Evolutionary conservation across 2,329 filamentous ascomycete genomes (phyloP), one percentile per base, ranked within the genome.

Genomic region (Hypomyces perniciosus): DNA sequence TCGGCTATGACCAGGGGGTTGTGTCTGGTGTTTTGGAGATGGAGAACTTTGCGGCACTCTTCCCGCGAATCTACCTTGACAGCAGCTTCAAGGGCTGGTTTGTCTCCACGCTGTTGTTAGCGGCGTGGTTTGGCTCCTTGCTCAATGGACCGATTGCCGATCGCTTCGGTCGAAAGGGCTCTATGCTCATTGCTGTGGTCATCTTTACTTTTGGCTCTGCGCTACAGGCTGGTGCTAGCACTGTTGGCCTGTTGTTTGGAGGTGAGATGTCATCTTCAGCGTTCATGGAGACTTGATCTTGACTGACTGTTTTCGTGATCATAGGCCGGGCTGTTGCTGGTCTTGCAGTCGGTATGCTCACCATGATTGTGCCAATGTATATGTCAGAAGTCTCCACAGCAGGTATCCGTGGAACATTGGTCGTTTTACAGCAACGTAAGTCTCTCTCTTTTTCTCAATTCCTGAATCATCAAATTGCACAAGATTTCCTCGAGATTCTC

Each of bases 31-130:
- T 76, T 1, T 59, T 75, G 30, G 68, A 65, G 0, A 77, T 76
- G 73, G 65, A 74, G 52, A 69, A 65, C 4, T 76, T 76, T 52
- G 63, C 43, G 2, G 61, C 54, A 5, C 39, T 50, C 0, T 62
- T 65, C 39, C 61, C 62, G 7, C 59, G 64, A 6, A 65, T 76
- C 12, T 72, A 68, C 44, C 50, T 65, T 0, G 72, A 77, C 51
- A 72, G 67, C 52, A 59, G 68, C 8, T 75, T 75, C 62, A 75
- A 77, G 53, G 75, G 75, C 31, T 78, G 76, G 75, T 76, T 78
- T 47, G 73, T 77, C 2, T 76, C 76, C 5, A 74, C 70, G 2
- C 61, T 79, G 4, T 59, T 76, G 8, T 62, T 79, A 1, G 62
- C 71, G 44, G 75, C 74, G 5, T 77, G 73, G 73, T 60, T 75